A percentile compares a stretch with the other conserved stretches of the same genome.
These are phyloP conservation scores for Neoboletus magnificus DNA, from an alignment of 768 basidiomycete genomes.

Conservation along the genomic window DNA sequence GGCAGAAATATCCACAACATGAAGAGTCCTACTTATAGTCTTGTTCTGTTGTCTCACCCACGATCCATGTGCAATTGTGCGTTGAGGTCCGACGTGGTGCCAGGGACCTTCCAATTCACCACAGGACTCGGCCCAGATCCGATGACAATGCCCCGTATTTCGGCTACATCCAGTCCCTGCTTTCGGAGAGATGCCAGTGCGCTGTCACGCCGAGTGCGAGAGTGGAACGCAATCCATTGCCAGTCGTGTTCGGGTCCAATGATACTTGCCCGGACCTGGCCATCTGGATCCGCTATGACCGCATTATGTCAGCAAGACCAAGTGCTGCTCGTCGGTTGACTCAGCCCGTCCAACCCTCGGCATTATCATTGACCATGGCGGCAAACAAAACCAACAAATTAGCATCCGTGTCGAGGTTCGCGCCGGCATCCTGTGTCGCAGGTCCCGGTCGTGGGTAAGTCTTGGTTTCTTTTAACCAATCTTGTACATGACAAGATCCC, in stretches of 20 bases:
- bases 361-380: too few relatives aligned
- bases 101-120: background rate
- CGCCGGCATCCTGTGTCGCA: constrained; percentile 95
- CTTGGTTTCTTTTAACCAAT: background rate
- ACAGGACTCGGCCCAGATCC: background rate
- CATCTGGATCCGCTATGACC: too few relatives aligned
- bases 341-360: too few relatives aligned
- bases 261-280: too few relatives aligned
- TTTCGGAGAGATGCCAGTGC: background rate
- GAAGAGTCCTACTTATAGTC: background rate
- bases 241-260: too few relatives aligned
- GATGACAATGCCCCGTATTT: background rate
- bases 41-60: background rate
- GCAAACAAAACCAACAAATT: constrained; percentile 72
- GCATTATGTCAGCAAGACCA: too few relatives aligned
- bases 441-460: constrained; percentile 95
- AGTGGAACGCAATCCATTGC: too few relatives aligned
- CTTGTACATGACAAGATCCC: constrained; percentile 5
- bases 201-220: too few relatives aligned
- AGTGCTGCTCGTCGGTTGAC: too few relatives aligned
- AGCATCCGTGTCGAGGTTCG: constrained; percentile 87
- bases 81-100: background rate
- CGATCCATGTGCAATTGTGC: background rate
- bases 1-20: background rate
- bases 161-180: background rate